Conservation (phyloP, 352 stramenopile genomes). For the Proteromonas lacertae region DNA sequence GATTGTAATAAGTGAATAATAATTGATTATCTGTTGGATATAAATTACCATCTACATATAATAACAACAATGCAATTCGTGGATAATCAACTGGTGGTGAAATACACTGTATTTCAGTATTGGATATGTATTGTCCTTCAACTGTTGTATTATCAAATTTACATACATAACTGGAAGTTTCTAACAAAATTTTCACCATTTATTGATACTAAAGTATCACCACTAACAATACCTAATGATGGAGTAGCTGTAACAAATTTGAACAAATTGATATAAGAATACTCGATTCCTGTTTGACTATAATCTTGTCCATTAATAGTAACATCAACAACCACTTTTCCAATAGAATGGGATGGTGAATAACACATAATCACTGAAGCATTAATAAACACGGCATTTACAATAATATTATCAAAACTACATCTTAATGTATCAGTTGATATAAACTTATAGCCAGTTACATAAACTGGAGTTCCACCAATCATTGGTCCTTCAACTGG, state of each 20-base stretch:
- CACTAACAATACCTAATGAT: neutral
- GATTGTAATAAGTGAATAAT: too few species aligned
- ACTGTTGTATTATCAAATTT: slow-evolving; percentile 18
- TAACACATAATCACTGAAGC: neutral
- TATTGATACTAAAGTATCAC: too few species aligned
- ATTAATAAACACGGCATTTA: neutral
- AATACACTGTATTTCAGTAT: slow-evolving; percentile 20
- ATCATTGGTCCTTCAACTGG: neutral
- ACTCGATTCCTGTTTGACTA: neutral
- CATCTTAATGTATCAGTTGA: neutral
- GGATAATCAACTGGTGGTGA: slow-evolving; percentile 13
- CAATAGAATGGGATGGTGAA: neutral
- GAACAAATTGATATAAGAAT: neutral
- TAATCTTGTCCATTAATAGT: slow-evolving; percentile 1
- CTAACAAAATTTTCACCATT: too few species aligned
- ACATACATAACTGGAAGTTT: slow-evolving; percentile 13
- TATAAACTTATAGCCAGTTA: neutral
- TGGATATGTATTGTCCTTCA: slow-evolving; percentile 16
- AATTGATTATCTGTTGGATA: too few species aligned
- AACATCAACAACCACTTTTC: neutral
- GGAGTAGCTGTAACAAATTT: neutral
- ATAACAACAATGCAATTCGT: too few species aligned
- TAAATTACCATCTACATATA: too few species aligned
- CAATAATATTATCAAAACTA: neutral
- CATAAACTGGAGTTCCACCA: neutral